Percentiles rank a stretch among this genome's conserved stretches.
These are phyloP conservation scores for Diaporthe ilicicola DNA, from an alignment of 2,329 filamentous ascomycete species.

Conservation along the genomic window DNA sequence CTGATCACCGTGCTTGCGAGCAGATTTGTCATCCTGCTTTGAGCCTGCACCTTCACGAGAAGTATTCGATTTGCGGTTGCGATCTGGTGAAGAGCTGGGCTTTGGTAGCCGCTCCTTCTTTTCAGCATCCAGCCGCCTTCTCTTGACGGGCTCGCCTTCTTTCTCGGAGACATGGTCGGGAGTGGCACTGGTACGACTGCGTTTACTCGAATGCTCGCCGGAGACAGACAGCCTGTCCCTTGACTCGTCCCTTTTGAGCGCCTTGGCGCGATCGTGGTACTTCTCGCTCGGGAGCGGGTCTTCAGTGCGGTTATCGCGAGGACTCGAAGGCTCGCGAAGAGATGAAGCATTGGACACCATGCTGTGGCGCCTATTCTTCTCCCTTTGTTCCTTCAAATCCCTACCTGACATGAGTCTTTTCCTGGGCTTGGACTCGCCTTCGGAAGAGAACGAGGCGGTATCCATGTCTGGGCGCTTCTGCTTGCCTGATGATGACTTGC, in stretches of 20 bases:
- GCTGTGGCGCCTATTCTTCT: slow-evolving; percentile 67
- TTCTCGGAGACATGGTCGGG: slow-evolving; percentile 64
- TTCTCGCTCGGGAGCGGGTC: slow-evolving; percentile 62
- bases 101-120: slow-evolving; percentile 58
- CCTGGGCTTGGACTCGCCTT: slow-evolving; percentile 68
- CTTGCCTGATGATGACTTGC: slow-evolving; percentile 58
- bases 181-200: slow-evolving; percentile 66
- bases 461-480: slow-evolving; percentile 64
- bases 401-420: slow-evolving; percentile 71
- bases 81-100: slow-evolving; percentile 54
- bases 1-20: slow-evolving; percentile 53
- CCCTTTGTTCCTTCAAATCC: slow-evolving; percentile 67
- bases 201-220: slow-evolving; percentile 63
- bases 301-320: slow-evolving; percentile 58
- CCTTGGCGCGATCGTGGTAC: slow-evolving; percentile 67
- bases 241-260: slow-evolving; percentile 68
- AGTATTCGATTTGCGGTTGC: slow-evolving; percentile 51
- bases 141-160: slow-evolving; percentile 64
- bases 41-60: slow-evolving; percentile 48
- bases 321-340: slow-evolving; percentile 62
- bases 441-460: slow-evolving; percentile 59
- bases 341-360: slow-evolving; percentile 64
- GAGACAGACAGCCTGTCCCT: slow-evolving; percentile 61
- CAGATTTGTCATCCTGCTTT: slow-evolving; percentile 44
- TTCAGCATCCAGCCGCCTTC: slow-evolving; percentile 65